These are phyloP conservation scores for Apiospora aurea DNA, from an alignment of 2,329 filamentous ascomycete species.

Conservation along the genomic window DNA sequence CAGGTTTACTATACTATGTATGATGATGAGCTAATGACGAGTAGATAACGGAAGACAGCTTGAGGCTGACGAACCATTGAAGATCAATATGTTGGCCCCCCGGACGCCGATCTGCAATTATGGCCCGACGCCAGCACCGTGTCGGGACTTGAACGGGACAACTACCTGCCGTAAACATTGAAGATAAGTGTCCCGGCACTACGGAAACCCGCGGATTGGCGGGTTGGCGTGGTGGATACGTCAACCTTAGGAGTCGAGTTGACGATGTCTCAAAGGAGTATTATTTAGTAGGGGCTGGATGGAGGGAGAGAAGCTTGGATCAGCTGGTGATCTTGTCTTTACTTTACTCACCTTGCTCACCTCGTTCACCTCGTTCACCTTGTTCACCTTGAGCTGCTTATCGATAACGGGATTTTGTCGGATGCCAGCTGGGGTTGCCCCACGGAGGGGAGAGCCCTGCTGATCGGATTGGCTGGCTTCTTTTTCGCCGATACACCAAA, in stretches of 20 bases:
- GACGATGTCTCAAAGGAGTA: neutral
- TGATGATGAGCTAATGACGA: neutral
- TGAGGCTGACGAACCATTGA: neutral
- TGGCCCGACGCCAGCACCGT: neutral
- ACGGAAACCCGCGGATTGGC: neutral
- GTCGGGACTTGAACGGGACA: neutral
- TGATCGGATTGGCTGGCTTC: conserved; percentile 29
- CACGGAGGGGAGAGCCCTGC: conserved; percentile 21
- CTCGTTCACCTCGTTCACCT: neutral
- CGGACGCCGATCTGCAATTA: neutral
- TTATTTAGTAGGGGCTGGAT: neutral
- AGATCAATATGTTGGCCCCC: neutral
- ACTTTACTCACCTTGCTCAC: neutral
- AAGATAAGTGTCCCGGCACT: neutral
- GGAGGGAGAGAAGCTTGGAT: neutral
- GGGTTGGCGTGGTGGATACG: neutral
- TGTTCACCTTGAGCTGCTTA: neutral
- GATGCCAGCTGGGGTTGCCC: neutral
- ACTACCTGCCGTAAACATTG: neutral
- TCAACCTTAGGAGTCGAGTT: neutral
- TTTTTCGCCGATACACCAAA: conserved; percentile 43
- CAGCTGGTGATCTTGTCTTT: neutral
- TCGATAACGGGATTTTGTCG: conserved; percentile 11
- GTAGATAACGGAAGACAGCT: neutral
- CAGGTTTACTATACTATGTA: neutral